phyloP scores from a whole-genome alignment of 495 filamentous ascomycete genomes.

The Daldinia caldariorum region DNA sequence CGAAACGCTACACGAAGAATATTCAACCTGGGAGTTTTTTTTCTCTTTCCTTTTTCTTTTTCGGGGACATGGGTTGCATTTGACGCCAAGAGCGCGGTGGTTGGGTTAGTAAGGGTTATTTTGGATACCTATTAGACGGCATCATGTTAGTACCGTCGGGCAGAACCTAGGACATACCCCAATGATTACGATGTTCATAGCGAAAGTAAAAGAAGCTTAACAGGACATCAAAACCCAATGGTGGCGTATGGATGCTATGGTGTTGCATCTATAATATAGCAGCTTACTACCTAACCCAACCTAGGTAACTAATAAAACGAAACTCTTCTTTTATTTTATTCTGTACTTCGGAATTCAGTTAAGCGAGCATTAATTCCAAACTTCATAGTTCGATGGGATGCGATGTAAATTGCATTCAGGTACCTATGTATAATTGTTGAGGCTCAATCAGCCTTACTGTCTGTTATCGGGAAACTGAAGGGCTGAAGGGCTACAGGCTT shows the following conservation, averaged over 20 bases:
- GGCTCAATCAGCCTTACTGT: conserved; percentile 26
- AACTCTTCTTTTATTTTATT: not conserved
- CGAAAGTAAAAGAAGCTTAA: conserved; percentile 25
- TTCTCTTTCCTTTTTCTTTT: not conserved
- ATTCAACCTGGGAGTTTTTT: conserved; percentile 29
- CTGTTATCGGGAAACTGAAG: not conserved
- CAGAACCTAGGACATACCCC: conserved; percentile 43
- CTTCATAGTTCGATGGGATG: not conserved
- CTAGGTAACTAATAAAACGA: conserved; percentile 14
- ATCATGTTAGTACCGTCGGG: conserved; percentile 16
- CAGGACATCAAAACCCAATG: conserved; percentile 22
- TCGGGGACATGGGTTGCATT: conserved; percentile 33
- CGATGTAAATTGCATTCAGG: not conserved
- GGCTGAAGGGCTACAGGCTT: not conserved
- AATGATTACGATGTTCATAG: conserved; percentile 22
- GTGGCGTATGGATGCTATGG: conserved; percentile 2
- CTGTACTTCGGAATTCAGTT: not conserved
- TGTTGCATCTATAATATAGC: not conserved
- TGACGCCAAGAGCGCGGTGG: conserved; percentile 31
- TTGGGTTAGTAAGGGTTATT: conserved; percentile 24
- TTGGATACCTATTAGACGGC: conserved; percentile 26
- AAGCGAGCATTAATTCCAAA: not conserved
- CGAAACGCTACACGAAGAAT: conserved; percentile 20
- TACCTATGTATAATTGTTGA: conserved; percentile 14
- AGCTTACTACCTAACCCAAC: not conserved